Conservation (phyloP, 108 stramenopile species). For the Aurantiochytrium sp. region DNA sequence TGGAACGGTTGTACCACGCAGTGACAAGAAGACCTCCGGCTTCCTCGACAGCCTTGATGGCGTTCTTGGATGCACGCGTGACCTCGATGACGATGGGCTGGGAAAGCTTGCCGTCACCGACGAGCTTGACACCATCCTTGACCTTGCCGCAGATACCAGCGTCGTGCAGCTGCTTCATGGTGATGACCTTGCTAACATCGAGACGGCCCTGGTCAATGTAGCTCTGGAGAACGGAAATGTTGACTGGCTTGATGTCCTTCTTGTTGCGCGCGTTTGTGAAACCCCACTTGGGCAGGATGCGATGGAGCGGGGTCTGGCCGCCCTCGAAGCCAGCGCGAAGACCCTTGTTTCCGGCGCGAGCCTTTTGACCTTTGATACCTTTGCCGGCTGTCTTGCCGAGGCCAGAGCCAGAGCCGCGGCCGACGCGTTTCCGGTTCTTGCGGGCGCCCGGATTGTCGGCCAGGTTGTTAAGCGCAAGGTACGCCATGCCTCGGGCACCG, state of each 20-base stretch:
- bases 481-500: background rate
- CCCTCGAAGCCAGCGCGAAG: slow-evolving; percentile 80
- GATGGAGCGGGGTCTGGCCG: slow-evolving; percentile 93
- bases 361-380: slow-evolving; percentile 93
- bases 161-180: slow-evolving; percentile 78
- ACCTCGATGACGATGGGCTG: slow-evolving; percentile 78
- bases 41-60: slow-evolving; percentile 79
- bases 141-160: slow-evolving; percentile 70
- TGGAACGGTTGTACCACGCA: slow-evolving; percentile 84
- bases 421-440: slow-evolving; percentile 64
- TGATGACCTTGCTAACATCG: slow-evolving; percentile 46
- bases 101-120: slow-evolving; percentile 35
- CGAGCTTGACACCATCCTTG: slow-evolving; percentile 76
- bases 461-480: slow-evolving; percentile 4
- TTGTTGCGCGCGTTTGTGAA: slow-evolving; percentile 79
- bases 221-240: slow-evolving; percentile 72
- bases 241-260: slow-evolving; percentile 61
- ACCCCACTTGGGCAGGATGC: slow-evolving; percentile 87
- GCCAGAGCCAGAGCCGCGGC: slow-evolving; percentile 87
- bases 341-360: slow-evolving; percentile 60
- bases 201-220: slow-evolving; percentile 89
- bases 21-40: slow-evolving; percentile 90
- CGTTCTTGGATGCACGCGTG: slow-evolving; percentile 66
- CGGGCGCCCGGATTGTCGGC: background rate
- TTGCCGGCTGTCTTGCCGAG: slow-evolving; percentile 89